A percentile compares a stretch with the other conserved stretches of the same genome.
phyloP scores from a whole-genome alignment of 1,139 yeast genomes.

The Hemisphaericaspora xylanilytica region DNA sequence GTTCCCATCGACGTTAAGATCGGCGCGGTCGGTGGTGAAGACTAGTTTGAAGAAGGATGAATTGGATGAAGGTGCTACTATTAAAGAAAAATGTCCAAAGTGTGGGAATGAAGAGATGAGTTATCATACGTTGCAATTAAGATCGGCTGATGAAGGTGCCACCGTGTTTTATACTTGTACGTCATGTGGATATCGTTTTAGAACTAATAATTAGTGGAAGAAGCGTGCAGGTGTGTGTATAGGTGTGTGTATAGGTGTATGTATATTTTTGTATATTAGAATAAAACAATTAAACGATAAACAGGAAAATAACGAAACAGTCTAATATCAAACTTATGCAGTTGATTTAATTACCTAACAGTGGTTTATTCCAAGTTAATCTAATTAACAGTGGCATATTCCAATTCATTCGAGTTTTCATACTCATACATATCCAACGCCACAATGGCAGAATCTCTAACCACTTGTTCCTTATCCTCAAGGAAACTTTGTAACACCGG shows the following conservation, averaged over 20 bases:
- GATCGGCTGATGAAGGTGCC: constrained; percentile 99
- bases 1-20: constrained; percentile 79
- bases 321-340: too few relatives aligned
- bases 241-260: too few relatives aligned
- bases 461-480: constrained; percentile 82
- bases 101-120: constrained; percentile 99
- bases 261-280: too few relatives aligned
- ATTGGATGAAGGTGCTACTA: constrained; percentile 90
- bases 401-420: constrained; percentile 82
- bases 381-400: constrained; percentile 53
- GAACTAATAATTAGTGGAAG: constrained; percentile 72
- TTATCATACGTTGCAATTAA: constrained; percentile 90
- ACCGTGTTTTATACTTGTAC: constrained; percentile 95
- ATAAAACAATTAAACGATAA: constrained; percentile 1
- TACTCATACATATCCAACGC: constrained; percentile 98
- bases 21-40: constrained; percentile 87
- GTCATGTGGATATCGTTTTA: constrained; percentile 85
- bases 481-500: constrained; percentile 81
- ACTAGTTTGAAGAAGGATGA: constrained; percentile 76
- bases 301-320: too few relatives aligned
- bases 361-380: constrained; percentile 9
- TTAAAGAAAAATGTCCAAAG: constrained; percentile 94
- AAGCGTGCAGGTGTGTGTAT: not conserved
- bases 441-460: constrained; percentile 92
- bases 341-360: not conserved